Percentiles rank a stretch among this genome's conserved stretches.
These are phyloP conservation scores for Solanum hybrid DNA, from an alignment of 305 asterid genomes.

Conservation along the genomic window DNA sequence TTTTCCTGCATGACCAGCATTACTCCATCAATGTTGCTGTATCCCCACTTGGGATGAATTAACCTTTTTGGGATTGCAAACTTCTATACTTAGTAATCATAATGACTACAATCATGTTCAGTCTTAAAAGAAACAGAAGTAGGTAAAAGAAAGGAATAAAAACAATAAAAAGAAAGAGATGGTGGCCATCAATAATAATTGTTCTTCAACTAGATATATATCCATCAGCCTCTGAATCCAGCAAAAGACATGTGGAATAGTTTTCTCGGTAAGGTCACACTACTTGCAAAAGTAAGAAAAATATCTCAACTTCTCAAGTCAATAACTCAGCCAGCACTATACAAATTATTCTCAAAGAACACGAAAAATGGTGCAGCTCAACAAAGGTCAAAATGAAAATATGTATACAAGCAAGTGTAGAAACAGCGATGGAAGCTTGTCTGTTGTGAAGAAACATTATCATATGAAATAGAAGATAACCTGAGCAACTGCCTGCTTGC, in stretches of 20 bases:
- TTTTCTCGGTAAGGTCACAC: neutral
- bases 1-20: neutral
- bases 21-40: neutral
- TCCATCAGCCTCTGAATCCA: neutral
- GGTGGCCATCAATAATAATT: neutral
- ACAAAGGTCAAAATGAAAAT: neutral
- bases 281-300: neutral
- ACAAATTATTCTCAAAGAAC: neutral
- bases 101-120: neutral
- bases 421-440: neutral
- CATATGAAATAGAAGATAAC: conserved; percentile 25
- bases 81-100: neutral
- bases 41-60: neutral
- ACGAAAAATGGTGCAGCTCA: neutral
- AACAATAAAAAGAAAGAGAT: neutral
- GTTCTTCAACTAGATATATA: neutral
- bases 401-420: neutral
- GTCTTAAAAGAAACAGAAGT: neutral
- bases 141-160: neutral
- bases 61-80: neutral
- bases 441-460: neutral
- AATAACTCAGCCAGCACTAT: neutral
- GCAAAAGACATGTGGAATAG: neutral
- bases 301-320: neutral
- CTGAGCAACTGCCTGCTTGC: conserved; percentile 96